Percentiles rank a stretch among this genome's conserved stretches.
Evolutionary conservation across 2,329 filamentous ascomycete genomes (phyloP).

Genomic region (Clonostachys solani): DNA sequence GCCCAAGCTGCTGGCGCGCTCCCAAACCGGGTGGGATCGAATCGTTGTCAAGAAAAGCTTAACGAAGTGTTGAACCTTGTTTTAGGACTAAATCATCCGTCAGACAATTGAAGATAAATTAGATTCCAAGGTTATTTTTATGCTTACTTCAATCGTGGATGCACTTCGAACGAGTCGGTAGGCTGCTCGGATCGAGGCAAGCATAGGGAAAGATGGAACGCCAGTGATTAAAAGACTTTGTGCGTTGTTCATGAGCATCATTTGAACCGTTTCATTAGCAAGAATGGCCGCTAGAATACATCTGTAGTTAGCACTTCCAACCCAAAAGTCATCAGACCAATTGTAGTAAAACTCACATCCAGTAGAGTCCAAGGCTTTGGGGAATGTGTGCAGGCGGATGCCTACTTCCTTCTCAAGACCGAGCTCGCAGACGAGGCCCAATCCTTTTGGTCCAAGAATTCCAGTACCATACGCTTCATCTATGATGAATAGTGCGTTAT

Average conservation of each 20-base stretch:
- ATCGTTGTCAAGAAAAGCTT: conserved; percentile 12
- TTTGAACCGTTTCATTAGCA: neutral
- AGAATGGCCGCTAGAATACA: neutral
- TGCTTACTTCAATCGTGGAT: no score
- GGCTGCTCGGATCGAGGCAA: neutral
- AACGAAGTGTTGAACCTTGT: conserved; percentile 10
- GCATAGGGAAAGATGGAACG: neutral
- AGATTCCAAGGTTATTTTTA: no score
- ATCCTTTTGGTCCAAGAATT: conserved; percentile 40
- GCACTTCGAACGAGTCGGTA: neutral
- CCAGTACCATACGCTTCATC: conserved; percentile 55
- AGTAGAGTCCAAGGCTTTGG: conserved; percentile 38
- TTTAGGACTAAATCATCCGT: neutral
- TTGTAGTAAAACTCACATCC: neutral
- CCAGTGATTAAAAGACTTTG: neutral
- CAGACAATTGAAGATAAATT: no score
- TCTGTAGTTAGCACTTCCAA: neutral
- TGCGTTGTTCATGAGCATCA: neutral
- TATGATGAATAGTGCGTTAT: conserved; percentile 43
- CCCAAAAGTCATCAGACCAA: no score
- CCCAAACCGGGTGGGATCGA: conserved; percentile 10
- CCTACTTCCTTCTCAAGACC: conserved; percentile 45
- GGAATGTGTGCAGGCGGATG: conserved; percentile 44
- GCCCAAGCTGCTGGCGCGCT: conserved; percentile 9
- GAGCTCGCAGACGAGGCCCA: conserved; percentile 41